Evolutionary conservation across 2,329 filamentous ascomycete genomes (phyloP).

Genomic region (Exophiala bonariae): DNA sequence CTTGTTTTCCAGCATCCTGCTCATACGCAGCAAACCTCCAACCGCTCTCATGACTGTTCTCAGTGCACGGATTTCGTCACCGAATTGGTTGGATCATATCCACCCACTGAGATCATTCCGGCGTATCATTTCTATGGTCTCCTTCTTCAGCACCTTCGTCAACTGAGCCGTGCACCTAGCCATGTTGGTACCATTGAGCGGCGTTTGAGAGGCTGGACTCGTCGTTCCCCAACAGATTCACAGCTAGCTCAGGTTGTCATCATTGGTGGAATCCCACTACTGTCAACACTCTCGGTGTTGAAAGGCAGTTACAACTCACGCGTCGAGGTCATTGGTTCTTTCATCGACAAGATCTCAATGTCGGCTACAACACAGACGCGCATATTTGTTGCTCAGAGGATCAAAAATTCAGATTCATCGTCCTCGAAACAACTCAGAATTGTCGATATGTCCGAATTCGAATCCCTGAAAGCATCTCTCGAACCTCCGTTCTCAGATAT

Average conservation of each 20-base stretch:
- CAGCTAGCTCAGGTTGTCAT: constrained; percentile 23
- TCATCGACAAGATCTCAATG: constrained; percentile 17
- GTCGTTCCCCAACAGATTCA: constrained; percentile 18
- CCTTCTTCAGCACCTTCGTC: constrained; percentile 20
- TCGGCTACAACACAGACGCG: constrained; percentile 7
- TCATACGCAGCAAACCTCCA: constrained; percentile 1
- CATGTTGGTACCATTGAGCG: constrained; percentile 23
- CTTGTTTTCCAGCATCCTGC: constrained; percentile 19
- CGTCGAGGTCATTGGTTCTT: constrained; percentile 16
- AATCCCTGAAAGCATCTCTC: constrained; percentile 5
- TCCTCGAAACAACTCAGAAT: background rate
- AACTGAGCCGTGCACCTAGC: constrained; percentile 20
- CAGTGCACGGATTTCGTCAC: constrained; percentile 12
- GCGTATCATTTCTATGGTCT: constrained; percentile 25
- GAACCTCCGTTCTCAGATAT: constrained; percentile 9
- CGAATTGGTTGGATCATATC: constrained; percentile 17
- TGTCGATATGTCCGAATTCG: background rate
- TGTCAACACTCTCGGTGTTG: constrained; percentile 22
- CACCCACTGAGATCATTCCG: constrained; percentile 16
- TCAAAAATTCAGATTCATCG: background rate
- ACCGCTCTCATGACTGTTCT: constrained; percentile 4
- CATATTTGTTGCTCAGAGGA: background rate
- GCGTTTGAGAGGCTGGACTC: constrained; percentile 19
- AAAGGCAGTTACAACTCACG: constrained; percentile 24
- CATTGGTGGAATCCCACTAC: constrained; percentile 21